A percentile compares a stretch with the other conserved stretches of the same genome.
Evolutionary conservation across 2,329 filamentous ascomycete genomes (phyloP).

Genomic region (Grosmannia serpens): DNA sequence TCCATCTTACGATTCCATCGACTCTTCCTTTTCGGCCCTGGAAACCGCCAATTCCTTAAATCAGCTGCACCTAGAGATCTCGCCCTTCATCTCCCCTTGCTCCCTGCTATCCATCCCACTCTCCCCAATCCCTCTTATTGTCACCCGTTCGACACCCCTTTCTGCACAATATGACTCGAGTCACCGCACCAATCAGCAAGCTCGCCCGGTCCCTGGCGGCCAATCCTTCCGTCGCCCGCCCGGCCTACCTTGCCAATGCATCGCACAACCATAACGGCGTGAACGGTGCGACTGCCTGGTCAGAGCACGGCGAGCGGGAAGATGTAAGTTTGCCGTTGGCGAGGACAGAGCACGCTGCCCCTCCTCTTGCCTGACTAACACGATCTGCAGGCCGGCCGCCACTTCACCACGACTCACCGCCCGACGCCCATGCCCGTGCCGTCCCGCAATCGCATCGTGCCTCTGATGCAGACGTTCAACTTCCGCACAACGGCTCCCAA

Average conservation of each 20-base stretch:
- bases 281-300: slow-evolving; percentile 28
- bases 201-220: slow-evolving; percentile 34
- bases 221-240: slow-evolving; percentile 25
- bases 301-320: slow-evolving; percentile 28
- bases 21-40: not conserved
- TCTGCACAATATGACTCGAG: slow-evolving; percentile 31
- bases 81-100: not conserved
- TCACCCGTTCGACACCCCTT: too few species aligned
- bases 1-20: not conserved
- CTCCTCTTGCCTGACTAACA: not conserved
- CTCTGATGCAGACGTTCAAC: slow-evolving; percentile 55
- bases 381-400: slow-evolving; percentile 18
- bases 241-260: slow-evolving; percentile 14
- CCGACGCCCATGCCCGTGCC: slow-evolving; percentile 31
- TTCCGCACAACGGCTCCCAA: slow-evolving; percentile 38
- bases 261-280: slow-evolving; percentile 21
- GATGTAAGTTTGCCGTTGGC: slow-evolving; percentile 22
- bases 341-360: not conserved
- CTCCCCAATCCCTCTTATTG: too few species aligned
- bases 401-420: slow-evolving; percentile 35
- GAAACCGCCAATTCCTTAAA: not conserved
- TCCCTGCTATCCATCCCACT: not conserved
- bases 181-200: slow-evolving; percentile 37
- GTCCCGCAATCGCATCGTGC: slow-evolving; percentile 33
- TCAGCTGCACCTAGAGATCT: not conserved